phyloP scores from a whole-genome alignment of 306 rosid genomes.

The Malus orientalis region DNA sequence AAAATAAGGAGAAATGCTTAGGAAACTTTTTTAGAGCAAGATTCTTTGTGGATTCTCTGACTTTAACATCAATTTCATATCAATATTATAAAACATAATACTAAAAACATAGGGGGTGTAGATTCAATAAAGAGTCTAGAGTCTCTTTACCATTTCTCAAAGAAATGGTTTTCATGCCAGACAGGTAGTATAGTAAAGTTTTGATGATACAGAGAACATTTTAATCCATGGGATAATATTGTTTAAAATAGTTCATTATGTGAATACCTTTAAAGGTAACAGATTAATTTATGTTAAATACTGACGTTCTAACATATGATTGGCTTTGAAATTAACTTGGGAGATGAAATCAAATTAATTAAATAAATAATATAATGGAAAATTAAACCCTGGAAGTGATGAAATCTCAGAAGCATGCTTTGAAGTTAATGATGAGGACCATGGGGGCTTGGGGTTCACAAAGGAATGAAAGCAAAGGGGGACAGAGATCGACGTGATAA shows the following conservation, averaged over 20 bases:
- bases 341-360: background rate
- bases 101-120: too few relatives aligned
- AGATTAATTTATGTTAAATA: constrained; percentile 1
- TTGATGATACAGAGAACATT: background rate
- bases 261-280: background rate
- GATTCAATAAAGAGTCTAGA: too few relatives aligned
- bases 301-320: constrained; percentile 26
- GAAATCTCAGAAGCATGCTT: constrained; percentile 40
- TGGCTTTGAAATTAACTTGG: constrained; percentile 17
- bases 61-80: too few relatives aligned
- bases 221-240: background rate
- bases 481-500: constrained; percentile 50
- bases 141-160: too few relatives aligned
- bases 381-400: constrained; percentile 28
- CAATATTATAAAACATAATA: too few relatives aligned
- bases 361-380: background rate
- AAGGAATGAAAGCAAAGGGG: constrained; percentile 30
- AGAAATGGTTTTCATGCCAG: background rate
- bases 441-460: constrained; percentile 5
- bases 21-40: accelerated
- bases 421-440: constrained; percentile 48
- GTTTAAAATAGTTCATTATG: background rate
- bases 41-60: accelerated
- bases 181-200: background rate
- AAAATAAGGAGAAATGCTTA: background rate